Conservation (phyloP, 129 eudicot species). For the Escallonia rubra region DNA sequence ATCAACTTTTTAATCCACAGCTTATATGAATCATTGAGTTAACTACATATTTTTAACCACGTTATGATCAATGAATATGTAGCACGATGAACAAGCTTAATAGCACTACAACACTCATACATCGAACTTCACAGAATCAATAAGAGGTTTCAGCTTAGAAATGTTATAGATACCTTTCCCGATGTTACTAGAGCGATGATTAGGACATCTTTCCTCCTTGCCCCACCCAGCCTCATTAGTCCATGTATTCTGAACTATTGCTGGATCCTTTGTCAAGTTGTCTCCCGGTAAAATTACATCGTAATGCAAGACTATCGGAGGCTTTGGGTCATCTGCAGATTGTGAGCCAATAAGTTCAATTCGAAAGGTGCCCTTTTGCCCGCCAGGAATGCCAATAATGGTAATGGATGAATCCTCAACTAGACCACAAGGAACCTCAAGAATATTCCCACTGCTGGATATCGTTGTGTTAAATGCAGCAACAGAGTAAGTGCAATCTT, state of each 20-base stretch:
- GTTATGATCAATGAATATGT: background rate
- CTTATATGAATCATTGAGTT: background rate
- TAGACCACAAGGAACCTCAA: conserved; percentile 84
- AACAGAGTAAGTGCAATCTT: conserved; percentile 59
- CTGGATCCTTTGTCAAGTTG: conserved; percentile 78
- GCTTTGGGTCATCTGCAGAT: conserved; percentile 35
- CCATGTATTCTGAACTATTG: conserved; percentile 81
- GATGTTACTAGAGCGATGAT: conserved; percentile 38
- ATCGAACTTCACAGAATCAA: background rate
- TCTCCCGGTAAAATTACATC: conserved; percentile 65
- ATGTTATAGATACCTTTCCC: conserved; percentile 36
- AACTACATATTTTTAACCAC: background rate
- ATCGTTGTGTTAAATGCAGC: conserved; percentile 25
- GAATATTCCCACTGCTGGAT: conserved; percentile 25
- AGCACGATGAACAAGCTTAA: background rate
- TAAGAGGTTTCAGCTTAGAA: background rate
- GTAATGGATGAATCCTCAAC: conserved; percentile 85
- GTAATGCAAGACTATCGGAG: conserved; percentile 66
- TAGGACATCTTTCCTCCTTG: conserved; percentile 73
- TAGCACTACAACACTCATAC: background rate
- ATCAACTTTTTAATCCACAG: background rate
- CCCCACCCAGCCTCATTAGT: conserved; percentile 80
- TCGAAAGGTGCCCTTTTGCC: conserved; percentile 48
- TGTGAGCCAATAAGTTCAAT: conserved; percentile 60
- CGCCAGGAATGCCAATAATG: conserved; percentile 66